Evolutionary conservation across 164 flowering plant genomes (phyloP).

Genomic region (Buxus sempervirens): DNA sequence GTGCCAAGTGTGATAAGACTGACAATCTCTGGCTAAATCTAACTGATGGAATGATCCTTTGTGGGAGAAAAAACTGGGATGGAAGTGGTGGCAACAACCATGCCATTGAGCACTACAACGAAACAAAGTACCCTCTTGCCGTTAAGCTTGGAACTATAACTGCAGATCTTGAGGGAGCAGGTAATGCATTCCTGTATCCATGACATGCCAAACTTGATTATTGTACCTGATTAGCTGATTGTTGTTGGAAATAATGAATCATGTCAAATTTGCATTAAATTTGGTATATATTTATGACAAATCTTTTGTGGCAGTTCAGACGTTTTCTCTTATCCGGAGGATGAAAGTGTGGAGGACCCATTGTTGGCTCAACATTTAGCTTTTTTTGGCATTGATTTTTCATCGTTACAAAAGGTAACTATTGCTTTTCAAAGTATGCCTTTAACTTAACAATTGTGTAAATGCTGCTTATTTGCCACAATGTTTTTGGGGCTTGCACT

Average conservation of each 20-base stretch:
- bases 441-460: neutral
- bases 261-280: too few species aligned
- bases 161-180: constrained; percentile 94
- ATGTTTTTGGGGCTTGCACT: neutral
- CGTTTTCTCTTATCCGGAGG: constrained; percentile 96
- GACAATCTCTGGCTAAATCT: constrained; percentile 95
- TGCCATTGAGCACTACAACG: constrained; percentile 80
- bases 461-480: neutral
- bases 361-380: constrained; percentile 86
- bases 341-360: constrained; percentile 90
- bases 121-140: constrained; percentile 82
- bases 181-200: constrained; percentile 35
- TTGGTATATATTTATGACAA: constrained; percentile 25
- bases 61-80: constrained; percentile 95
- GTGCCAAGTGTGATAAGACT: constrained; percentile 83
- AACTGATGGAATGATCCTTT: constrained; percentile 95
- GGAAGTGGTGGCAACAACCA: constrained; percentile 97
- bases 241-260: too few species aligned
- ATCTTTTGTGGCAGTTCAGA: constrained; percentile 90
- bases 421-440: constrained; percentile 5
- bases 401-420: constrained; percentile 83
- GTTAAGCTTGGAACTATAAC: constrained; percentile 97
- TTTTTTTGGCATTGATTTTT: constrained; percentile 92
- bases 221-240: neutral
- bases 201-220: neutral